Base-by-base conservation (phyloP, 306 rosid species). In the Oxytropis ochrocephala region DNA sequence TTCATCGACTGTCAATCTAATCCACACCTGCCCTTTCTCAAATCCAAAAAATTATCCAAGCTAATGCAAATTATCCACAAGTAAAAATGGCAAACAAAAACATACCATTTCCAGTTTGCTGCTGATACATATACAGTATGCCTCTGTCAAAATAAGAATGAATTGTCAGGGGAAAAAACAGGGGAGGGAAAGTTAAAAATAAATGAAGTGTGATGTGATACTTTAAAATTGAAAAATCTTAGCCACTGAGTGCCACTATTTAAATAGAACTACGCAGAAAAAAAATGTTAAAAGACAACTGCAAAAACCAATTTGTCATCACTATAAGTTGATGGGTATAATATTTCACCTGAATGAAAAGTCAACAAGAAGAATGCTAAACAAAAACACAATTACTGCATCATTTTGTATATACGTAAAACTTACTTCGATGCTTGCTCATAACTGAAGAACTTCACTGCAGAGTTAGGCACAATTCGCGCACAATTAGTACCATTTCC, bases 401-500 rank as follows among this genome's bases (percentile, higher is more conserved):
- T 49, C 41, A n/a, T 32, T 11, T 17, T 72, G 47, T 36, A 16
- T 3, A 42, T 24, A 58, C 32, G 65, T 69, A 79, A 75, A 78
- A 83, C 84, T 58, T 89, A 94, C 97, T 86, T 85, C 10, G 97
- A 91, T 61, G 99, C 99, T 82, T 94, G 92, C 84, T 91, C 99
- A 18, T 94, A 94, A 86, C 99, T 89, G 92, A 94, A 94, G 83
- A 94, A 94, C 81, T 94, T 94, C 80, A 94, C 97, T 0, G 97
- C 97, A 64, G 99, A 94, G 67, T 94, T 94, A 50, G 99, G 99
- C 63, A 94, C 89, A 76, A 94, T 94, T 14, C 97, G 91, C 58
- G 96, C 99, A 85, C 99, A 94, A 48, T 94, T 94, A 52, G 99
- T 89, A 62, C 99, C 97, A 61, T 94, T 94, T 74, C 99, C 99